Conservation (phyloP, 2,329 filamentous ascomycete species). For the Talaromyces piceae region DNA sequence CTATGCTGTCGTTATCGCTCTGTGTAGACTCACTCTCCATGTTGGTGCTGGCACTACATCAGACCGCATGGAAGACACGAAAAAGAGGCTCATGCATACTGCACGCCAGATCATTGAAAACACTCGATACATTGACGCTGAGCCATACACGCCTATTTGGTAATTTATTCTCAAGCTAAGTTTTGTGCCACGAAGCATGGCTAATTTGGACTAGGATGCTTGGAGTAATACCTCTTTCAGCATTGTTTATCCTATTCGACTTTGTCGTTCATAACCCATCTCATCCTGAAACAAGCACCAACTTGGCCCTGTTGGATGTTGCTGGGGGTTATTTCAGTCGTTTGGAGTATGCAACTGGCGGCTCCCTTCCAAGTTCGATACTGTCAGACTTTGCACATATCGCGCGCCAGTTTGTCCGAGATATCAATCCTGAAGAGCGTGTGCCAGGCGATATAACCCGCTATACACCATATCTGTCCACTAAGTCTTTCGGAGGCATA, state of each 20-base stretch:
- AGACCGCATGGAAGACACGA: conserved; percentile 14
- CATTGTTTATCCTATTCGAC: conserved; percentile 38
- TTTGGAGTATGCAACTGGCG: conserved; percentile 32
- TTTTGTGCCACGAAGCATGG: background rate
- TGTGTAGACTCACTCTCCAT: conserved; percentile 24
- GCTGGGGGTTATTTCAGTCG: conserved; percentile 38
- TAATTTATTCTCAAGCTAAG: conserved; percentile 8
- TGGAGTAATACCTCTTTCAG: conserved; percentile 30
- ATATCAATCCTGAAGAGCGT: conserved; percentile 7
- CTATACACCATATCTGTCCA: background rate
- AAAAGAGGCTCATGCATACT: conserved; percentile 22
- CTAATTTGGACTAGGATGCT: conserved; percentile 18
- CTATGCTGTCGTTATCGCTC: conserved; percentile 23
- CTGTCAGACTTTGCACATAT: conserved; percentile 37
- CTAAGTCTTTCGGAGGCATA: background rate
- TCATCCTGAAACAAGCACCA: conserved; percentile 27
- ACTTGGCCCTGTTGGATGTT: conserved; percentile 36
- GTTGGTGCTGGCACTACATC: conserved; percentile 14
- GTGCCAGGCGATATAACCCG: background rate
- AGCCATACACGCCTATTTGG: conserved; percentile 28
- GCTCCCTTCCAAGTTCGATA: conserved; percentile 30
- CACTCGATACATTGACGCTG: conserved; percentile 26
- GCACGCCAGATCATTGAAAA: conserved; percentile 26
- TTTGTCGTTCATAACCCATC: conserved; percentile 33
- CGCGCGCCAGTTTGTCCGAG: conserved; percentile 33